These are phyloP conservation scores for Wickerhamomyces sp. DNA, from an alignment of 1,139 yeast species.

Conservation along the genomic window DNA sequence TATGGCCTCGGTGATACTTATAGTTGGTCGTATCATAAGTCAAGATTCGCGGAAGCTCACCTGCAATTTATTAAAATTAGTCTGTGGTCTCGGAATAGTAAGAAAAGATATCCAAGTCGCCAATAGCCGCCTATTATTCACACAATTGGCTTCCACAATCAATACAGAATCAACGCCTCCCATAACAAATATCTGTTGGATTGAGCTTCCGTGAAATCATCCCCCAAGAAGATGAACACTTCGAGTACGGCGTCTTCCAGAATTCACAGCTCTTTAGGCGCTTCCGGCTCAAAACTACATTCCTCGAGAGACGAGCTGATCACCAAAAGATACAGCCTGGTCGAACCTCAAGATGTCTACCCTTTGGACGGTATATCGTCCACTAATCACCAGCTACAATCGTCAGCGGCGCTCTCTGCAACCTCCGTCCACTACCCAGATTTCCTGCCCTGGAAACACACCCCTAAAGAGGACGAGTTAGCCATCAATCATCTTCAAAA, in stretches of 20 bases:
- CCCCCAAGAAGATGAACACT: neutral
- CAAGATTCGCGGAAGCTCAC: no score
- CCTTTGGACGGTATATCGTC: slow-evolving; percentile 15
- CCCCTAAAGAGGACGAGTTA: slow-evolving; percentile 46
- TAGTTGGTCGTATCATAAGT: no score
- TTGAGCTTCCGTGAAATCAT: neutral
- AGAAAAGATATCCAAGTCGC: no score
- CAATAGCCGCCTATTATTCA: no score
- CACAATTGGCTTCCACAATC: neutral
- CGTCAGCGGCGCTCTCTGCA: neutral
- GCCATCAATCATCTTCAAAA: slow-evolving; percentile 48
- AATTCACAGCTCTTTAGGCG: neutral
- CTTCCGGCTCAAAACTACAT: slow-evolving; percentile 5
- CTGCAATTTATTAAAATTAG: no score
- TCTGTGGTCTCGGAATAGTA: no score
- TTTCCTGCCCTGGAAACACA: slow-evolving; percentile 73
- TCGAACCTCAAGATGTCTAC: slow-evolving; percentile 20
- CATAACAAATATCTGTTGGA: no score
- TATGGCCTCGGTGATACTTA: no score
- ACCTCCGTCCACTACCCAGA: slow-evolving; percentile 45
- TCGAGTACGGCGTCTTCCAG: neutral
- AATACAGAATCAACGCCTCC: no score
- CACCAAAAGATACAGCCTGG: slow-evolving; percentile 18
- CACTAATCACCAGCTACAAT: slow-evolving; percentile 3
- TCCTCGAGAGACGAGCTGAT: slow-evolving; percentile 21